Base-by-base conservation (phyloP, 495 filamentous ascomycete genomes). In the Podospora sp. region DNA sequence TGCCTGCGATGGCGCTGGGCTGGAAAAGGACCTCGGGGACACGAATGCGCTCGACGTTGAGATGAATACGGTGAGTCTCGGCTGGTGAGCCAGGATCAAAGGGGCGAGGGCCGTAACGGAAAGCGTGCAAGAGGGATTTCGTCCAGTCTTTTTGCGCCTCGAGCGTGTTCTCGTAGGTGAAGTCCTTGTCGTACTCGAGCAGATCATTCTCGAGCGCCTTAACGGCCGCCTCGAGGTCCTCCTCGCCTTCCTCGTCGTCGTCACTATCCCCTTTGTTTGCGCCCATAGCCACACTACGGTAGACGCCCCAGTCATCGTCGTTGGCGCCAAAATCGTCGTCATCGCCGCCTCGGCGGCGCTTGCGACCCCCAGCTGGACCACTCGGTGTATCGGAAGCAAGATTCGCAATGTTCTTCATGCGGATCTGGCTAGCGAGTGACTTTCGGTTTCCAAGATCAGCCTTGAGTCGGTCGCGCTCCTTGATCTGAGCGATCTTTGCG, bases 331-430 rank as follows among this genome's bases (percentile, higher is more conserved):
- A 99, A 65, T 91, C 91, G 73, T 99, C 95, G 71, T 99, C 95
- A 70, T 91, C 81, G 24, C 78, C 82, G 20, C 90, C 90, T 12
- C 91, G 85, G 25, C 95, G 86, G 46, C 94, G 86, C 73, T 94
- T 94, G 76, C 92, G 92, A 64, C 87, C 88, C 0, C 70, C 71
- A 6, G 71, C 59, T 46, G 40, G 40, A 6, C 60, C 68, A 51
- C 79, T 78, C 0, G 94, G 94, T 21, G 88, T 88, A 77, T 99
- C 95, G 0, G 94, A 93, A 18, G 95, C 95, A 1, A 99, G 89
- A 70, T 96, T 97, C 50, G 95, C 96, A n/a, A 99, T 90, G 18
- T 87, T 92, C 79, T 98, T 97, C 95, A 99, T 99, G 29, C 95
- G 91, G 81, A 95, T 93, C 72, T 97, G 95, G 63, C 88, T 92